These are phyloP conservation scores for Adansonia gregorii DNA, from an alignment of 441 rosid species.

Conservation along the genomic window DNA sequence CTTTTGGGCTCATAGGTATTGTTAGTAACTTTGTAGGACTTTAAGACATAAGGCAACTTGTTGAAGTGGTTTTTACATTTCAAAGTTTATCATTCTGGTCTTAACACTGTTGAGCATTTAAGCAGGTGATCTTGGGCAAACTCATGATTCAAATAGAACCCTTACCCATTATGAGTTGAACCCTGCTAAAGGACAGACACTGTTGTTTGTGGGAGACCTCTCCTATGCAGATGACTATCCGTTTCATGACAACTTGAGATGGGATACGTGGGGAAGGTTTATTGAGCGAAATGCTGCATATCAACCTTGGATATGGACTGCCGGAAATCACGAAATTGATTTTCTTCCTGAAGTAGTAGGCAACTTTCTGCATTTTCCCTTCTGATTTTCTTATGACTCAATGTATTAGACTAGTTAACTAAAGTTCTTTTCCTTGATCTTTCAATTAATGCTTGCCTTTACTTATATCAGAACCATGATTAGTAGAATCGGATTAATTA, in stretches of 20 bases:
- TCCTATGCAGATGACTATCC: conserved; percentile 85
- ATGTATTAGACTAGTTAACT: background rate
- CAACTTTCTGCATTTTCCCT: conserved; percentile 21
- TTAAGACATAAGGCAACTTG: background rate
- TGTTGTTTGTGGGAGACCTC: conserved; percentile 80
- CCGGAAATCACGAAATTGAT: conserved; percentile 85
- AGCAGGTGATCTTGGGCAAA: conserved; percentile 93
- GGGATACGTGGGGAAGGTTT: conserved; percentile 92
- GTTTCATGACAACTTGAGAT: conserved; percentile 59
- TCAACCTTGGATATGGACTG: conserved; percentile 94
- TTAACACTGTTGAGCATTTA: background rate
- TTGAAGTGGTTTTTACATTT: background rate
- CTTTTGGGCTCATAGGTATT: conserved; percentile 88
- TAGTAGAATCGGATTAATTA: background rate
- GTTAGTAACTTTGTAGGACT: background rate
- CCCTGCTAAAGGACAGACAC: conserved; percentile 62
- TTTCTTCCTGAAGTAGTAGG: conserved; percentile 65
- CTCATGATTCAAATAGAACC: conserved; percentile 74
- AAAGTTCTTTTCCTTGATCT: background rate
- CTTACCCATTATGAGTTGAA: conserved; percentile 74
- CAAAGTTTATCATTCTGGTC: background rate
- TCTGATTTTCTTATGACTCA: background rate
- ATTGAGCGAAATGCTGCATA: conserved; percentile 76
- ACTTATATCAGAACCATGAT: background rate
- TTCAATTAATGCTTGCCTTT: background rate